phyloP scores from a whole-genome alignment of 176 grass and related monocot species.

The Poa pratensis region DNA sequence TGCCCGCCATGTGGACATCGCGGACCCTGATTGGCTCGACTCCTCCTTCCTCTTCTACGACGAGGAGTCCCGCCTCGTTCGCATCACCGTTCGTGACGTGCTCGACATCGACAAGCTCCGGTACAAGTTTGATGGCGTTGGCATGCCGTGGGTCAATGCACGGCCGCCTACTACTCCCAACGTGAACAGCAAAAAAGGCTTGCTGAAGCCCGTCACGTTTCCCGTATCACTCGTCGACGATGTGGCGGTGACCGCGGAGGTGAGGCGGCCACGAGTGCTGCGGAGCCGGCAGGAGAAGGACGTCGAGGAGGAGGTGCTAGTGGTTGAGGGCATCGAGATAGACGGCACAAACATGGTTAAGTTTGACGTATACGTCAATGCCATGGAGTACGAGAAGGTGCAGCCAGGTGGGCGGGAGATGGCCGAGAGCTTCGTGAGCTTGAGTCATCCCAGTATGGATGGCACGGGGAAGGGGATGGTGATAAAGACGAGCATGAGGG shows the following conservation, averaged over 20 bases:
- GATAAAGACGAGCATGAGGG: conserved; percentile 44
- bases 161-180: conserved; percentile 10
- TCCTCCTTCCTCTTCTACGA: conserved; percentile 64
- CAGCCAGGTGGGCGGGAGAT: conserved; percentile 46
- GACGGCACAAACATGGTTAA: conserved; percentile 28
- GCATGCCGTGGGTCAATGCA: conserved; percentile 24
- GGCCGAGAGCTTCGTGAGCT: conserved; percentile 50
- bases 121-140: background rate
- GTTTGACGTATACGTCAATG: conserved; percentile 57
- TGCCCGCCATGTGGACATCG: conserved; percentile 11
- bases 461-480: background rate
- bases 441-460: background rate
- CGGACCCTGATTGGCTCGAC: conserved; percentile 57
- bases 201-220: background rate
- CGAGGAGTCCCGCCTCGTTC: conserved; percentile 57
- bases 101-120: conserved; percentile 33
- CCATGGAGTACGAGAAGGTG: conserved; percentile 40
- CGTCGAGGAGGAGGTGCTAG: conserved; percentile 36
- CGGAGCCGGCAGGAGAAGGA: background rate
- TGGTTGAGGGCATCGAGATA: conserved; percentile 40
- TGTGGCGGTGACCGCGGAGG: background rate
- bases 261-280: background rate
- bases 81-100: conserved; percentile 38
- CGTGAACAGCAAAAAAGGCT: background rate
- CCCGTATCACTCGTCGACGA: background rate